Evolutionary conservation across 2,329 filamentous ascomycete genomes (phyloP).

Genomic region (Nemania sp.): DNA sequence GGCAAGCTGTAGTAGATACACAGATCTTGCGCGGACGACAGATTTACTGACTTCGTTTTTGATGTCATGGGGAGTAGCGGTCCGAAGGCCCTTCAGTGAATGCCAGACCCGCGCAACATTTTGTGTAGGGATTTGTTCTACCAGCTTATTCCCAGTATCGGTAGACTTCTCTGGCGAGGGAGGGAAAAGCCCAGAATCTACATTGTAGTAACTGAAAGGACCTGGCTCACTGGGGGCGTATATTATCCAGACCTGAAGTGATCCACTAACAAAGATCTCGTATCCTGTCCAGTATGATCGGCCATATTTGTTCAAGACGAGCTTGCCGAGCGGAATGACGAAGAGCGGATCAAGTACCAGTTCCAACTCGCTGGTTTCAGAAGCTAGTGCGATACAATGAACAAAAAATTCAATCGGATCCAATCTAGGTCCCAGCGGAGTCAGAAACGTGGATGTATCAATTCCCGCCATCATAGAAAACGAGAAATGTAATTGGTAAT

Average conservation of each 20-base stretch:
- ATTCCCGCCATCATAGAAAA: neutral
- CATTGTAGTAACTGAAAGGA: neutral
- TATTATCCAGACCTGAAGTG: constrained; percentile 1
- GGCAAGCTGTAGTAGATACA: neutral
- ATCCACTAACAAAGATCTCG: neutral
- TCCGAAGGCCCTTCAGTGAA: neutral
- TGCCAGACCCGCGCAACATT: neutral
- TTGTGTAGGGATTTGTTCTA: neutral
- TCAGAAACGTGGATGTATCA: too few relatives aligned
- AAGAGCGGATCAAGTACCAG: neutral
- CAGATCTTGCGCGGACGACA: too few relatives aligned
- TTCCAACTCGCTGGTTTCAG: neutral
- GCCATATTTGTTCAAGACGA: neutral
- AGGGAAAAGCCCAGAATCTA: neutral
- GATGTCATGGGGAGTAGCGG: too few relatives aligned
- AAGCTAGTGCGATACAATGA: neutral
- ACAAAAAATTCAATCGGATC: neutral
- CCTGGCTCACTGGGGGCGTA: neutral
- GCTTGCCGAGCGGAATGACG: neutral
- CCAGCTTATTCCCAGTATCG: too few relatives aligned
- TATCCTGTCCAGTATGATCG: neutral
- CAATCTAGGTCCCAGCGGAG: neutral
- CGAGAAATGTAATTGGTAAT: neutral
- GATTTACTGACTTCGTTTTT: too few relatives aligned
- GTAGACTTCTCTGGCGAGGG: neutral